Conservation (phyloP, 225 moss, liverwort and hornwort genomes). For the Bryum argenteum region DNA sequence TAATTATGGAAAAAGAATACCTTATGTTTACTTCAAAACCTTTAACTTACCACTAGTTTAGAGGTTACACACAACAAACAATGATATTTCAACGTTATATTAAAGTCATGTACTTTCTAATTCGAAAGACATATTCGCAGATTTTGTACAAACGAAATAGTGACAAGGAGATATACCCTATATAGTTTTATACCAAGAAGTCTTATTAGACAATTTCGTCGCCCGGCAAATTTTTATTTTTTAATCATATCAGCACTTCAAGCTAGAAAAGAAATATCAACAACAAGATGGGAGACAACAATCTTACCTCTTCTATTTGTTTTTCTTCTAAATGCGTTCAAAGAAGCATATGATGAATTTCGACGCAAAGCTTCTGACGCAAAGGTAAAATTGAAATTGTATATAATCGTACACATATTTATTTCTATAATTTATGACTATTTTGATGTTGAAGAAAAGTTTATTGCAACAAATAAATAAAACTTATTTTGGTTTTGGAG, state of each 20-base stretch:
- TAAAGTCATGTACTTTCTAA: neutral
- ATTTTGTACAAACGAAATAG: slow-evolving; percentile 79
- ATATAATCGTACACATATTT: neutral
- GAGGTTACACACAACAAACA: too few species aligned
- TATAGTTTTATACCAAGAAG: slow-evolving; percentile 71
- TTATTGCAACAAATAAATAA: too few species aligned
- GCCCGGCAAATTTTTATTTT: slow-evolving; percentile 82
- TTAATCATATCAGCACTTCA: slow-evolving; percentile 74
- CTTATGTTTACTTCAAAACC: too few species aligned
- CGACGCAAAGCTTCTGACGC: slow-evolving; percentile 66
- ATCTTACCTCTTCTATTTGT: slow-evolving; percentile 78
- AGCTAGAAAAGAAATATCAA: slow-evolving; percentile 59
- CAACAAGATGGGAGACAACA: slow-evolving; percentile 68
- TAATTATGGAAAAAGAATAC: too few species aligned
- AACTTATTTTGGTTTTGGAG: accelerated
- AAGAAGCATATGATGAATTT: slow-evolving; percentile 83
- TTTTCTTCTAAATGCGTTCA: slow-evolving; percentile 71
- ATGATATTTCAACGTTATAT: too few species aligned
- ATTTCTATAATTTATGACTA: neutral
- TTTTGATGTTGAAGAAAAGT: too few species aligned
- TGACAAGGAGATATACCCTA: slow-evolving; percentile 60
- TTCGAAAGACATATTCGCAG: slow-evolving; percentile 24
- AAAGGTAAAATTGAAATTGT: slow-evolving; percentile 32
- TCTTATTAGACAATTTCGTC: slow-evolving; percentile 63
- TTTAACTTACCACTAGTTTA: too few species aligned